These are phyloP conservation scores for Drechmeria coniospora DNA, from an alignment of 2,329 filamentous ascomycete genomes.

Conservation along the genomic window DNA sequence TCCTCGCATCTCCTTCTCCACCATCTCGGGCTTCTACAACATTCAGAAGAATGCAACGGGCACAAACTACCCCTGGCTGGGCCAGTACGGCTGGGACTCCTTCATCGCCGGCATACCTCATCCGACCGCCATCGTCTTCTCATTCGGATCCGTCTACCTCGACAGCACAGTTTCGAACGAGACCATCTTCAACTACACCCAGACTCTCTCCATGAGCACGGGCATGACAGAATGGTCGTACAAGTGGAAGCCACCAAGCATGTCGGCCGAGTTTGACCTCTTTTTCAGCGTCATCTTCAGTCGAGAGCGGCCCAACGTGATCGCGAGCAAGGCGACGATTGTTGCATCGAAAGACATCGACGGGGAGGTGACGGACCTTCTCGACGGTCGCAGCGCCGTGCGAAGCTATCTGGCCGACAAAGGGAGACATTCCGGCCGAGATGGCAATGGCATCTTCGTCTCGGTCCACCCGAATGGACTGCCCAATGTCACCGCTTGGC, in stretches of 20 bases:
- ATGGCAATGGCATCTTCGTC: conserved; percentile 42
- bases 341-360: conserved; percentile 39
- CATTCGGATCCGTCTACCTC: conserved; percentile 38
- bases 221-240: conserved; percentile 50
- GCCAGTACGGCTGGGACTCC: conserved; percentile 44
- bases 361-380: conserved; percentile 46
- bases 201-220: conserved; percentile 46
- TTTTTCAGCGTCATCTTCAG: conserved; percentile 33
- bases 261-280: conserved; percentile 13
- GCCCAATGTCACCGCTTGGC: conserved; percentile 41
- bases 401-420: conserved; percentile 34
- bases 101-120: conserved; percentile 59
- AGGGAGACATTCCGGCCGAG: conserved; percentile 32
- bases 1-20: conserved; percentile 48
- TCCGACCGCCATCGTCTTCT: conserved; percentile 28
- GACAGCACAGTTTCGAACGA: conserved; percentile 43
- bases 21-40: conserved; percentile 53
- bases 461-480: conserved; percentile 49
- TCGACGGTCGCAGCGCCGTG: conserved; percentile 55
- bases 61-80: conserved; percentile 52
- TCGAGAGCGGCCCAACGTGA: conserved; percentile 40
- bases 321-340: conserved; percentile 46
- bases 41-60: conserved; percentile 39
- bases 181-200: conserved; percentile 44
- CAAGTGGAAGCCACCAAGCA: conserved; percentile 41